These are phyloP conservation scores for Hanseniaspora thailandica DNA, from an alignment of 805 yeast genomes.

Conservation along the genomic window DNA sequence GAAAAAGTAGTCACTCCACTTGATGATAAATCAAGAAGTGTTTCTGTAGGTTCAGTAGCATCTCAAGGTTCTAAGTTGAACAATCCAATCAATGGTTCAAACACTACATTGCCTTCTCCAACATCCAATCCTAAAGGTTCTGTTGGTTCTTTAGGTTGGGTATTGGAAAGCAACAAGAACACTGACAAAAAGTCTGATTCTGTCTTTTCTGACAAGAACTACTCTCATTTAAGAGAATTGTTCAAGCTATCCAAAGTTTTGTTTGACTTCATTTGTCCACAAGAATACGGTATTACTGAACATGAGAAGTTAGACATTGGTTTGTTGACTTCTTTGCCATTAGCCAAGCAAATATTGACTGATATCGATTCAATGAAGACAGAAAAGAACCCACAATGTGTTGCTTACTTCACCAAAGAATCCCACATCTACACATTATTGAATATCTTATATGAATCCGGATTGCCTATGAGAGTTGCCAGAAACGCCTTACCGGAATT, in stretches of 20 bases:
- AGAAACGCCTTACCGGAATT: slow-evolving; percentile 92
- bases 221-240: slow-evolving; percentile 70
- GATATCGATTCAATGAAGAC: slow-evolving; percentile 73
- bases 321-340: slow-evolving; percentile 79
- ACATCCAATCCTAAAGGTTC: slow-evolving; percentile 20
- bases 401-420: slow-evolving; percentile 90
- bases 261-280: slow-evolving; percentile 96
- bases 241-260: slow-evolving; percentile 82
- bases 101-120: slow-evolving; percentile 23
- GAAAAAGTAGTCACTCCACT: not conserved
- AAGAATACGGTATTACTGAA: slow-evolving; percentile 94
- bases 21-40: slow-evolving; percentile 9
- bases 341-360: slow-evolving; percentile 72
- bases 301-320: slow-evolving; percentile 95
- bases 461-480: slow-evolving; percentile 88
- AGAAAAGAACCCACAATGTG: slow-evolving; percentile 69
- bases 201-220: slow-evolving; percentile 69
- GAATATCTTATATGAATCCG: slow-evolving; percentile 82
- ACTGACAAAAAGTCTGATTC: slow-evolving; percentile 22
- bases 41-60: slow-evolving; percentile 15
- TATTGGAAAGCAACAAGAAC: slow-evolving; percentile 35
- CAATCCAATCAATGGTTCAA: not conserved
- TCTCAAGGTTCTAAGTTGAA: slow-evolving; percentile 1
- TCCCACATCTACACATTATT: slow-evolving; percentile 89
- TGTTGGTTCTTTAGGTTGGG: slow-evolving; percentile 69